Conservation (phyloP, 352 stramenopile genomes). For the Pythium plurisporium region DNA sequence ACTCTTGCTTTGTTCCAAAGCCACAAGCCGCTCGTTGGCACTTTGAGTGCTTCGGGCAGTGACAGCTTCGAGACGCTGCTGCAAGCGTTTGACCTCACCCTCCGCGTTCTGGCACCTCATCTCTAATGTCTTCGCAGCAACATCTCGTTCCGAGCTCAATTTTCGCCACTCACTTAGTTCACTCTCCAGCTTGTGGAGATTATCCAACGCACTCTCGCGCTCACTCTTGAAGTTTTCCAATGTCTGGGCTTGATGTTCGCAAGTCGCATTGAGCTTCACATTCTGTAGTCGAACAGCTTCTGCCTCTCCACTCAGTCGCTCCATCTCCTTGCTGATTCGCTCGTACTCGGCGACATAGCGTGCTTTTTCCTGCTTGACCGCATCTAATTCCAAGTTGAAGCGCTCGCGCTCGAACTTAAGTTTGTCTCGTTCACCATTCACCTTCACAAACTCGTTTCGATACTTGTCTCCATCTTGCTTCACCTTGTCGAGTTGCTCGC, state of each 20-base stretch:
- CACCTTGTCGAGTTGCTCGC: conserved; percentile 42
- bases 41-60: conserved; percentile 38
- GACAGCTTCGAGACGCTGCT: conserved; percentile 37
- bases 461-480: conserved; percentile 56
- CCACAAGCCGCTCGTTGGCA: conserved; percentile 49
- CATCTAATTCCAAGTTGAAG: conserved; percentile 41
- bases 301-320: conserved; percentile 36
- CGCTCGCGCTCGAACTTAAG: conserved; percentile 55
- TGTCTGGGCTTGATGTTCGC: conserved; percentile 49
- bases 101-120: conserved; percentile 39
- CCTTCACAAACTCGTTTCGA: conserved; percentile 37
- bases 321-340: conserved; percentile 39
- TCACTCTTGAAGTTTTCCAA: conserved; percentile 46
- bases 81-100: conserved; percentile 33
- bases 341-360: conserved; percentile 50
- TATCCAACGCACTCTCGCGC: conserved; percentile 35
- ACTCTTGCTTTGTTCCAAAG: conserved; percentile 49
- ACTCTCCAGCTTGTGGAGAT: conserved; percentile 39
- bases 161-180: conserved; percentile 44
- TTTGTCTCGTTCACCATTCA: conserved; percentile 50
- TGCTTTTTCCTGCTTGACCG: conserved; percentile 40
- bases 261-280: conserved; percentile 44
- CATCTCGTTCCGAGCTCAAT: conserved; percentile 33
- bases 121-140: conserved; percentile 38
- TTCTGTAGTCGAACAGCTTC: conserved; percentile 50